phyloP scores from a whole-genome alignment of 805 yeast genomes.

The Barnettozyma sp. region DNA sequence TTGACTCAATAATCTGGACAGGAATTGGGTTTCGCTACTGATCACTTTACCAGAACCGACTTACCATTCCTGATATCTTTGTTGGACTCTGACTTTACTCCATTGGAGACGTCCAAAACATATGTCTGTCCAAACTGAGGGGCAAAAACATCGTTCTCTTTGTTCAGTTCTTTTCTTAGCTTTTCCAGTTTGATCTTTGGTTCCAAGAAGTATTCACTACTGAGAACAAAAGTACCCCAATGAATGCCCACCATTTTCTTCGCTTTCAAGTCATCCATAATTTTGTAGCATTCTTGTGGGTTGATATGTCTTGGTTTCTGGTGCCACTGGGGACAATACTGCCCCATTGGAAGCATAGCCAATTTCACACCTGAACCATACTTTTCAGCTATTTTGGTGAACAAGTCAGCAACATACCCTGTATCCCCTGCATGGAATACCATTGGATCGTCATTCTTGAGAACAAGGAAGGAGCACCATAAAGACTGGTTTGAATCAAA shows the following conservation, averaged over 20 bases:
- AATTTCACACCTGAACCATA: slow-evolving; percentile 55
- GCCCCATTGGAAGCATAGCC: slow-evolving; percentile 87
- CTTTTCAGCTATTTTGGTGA: slow-evolving; percentile 52
- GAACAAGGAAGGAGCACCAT: slow-evolving; percentile 83
- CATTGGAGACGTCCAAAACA: slow-evolving; percentile 31
- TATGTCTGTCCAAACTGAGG: slow-evolving; percentile 77
- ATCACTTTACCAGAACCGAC: slow-evolving; percentile 25
- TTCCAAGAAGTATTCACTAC: slow-evolving; percentile 83
- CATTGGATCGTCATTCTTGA: slow-evolving; percentile 60
- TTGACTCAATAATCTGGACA: too few relatives aligned
- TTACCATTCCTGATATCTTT: slow-evolving; percentile 25
- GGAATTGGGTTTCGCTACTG: background rate
- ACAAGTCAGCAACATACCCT: slow-evolving; percentile 75
- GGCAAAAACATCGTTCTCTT: slow-evolving; percentile 38
- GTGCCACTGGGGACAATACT: slow-evolving; percentile 93
- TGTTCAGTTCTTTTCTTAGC: slow-evolving; percentile 37
- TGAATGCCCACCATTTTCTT: slow-evolving; percentile 77
- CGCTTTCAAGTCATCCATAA: slow-evolving; percentile 57
- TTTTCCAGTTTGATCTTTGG: slow-evolving; percentile 58
- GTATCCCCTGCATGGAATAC: slow-evolving; percentile 94
- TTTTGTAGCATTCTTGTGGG: slow-evolving; percentile 69
- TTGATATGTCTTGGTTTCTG: slow-evolving; percentile 82
- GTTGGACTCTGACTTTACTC: slow-evolving; percentile 4
- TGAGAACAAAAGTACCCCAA: slow-evolving; percentile 92
- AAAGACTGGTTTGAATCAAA: slow-evolving; percentile 72